Base-by-base conservation (phyloP, 2,329 filamentous ascomycete genomes). In the Knufia fluminis region DNA sequence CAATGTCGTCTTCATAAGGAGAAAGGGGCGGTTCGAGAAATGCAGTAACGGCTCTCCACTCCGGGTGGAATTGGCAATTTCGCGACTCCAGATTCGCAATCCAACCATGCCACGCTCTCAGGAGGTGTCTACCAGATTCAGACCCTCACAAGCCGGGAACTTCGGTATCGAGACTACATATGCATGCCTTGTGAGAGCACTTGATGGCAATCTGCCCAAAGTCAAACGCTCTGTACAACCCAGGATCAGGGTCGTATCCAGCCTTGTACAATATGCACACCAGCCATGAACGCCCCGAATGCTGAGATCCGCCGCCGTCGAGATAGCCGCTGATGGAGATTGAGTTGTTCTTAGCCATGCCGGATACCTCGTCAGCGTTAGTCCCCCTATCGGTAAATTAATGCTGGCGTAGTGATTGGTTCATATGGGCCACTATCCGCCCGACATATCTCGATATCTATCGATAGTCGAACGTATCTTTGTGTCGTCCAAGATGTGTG, bases 401-500 rank as follows among this genome's bases (percentile, higher is more conserved):
- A 26, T 48, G 45, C 45, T 33, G 31, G 20, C 12, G 23, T 10
- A 14, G 35, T 40, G 45, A 48, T 48, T 39, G 45, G 45, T 7
- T 26, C 35, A 16, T 9, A 38, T 40, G 45, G 45, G 23, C 16
- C 14, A 20, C 20, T 40, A 19, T 20, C 45, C 8, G 22, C 17
- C 8, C 28, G 22, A 48, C 45, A 39, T 31, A 48, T 48, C 45
- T 39, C 9, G n/a, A 38, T 36, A 35, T 39, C 46, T 49, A 52
- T 52, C 50, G 50, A 52, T 52, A 52, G 32, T 20, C 49, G 35
- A 26, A n/a, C 36, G 35, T 48, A 48, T 28, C 45, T 48, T 33
- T 40, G 35, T 40, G 35, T 7, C 26, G 20, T 28, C 28, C 31
- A n/a, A 4, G 16, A 14, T 17, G 10, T 36, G 33, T 17, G 33